Evolutionary conservation across 225 moss, liverwort and hornwort genomes (phyloP), one percentile per base, ranked within the genome.

Genomic region (Polytrichum commune): DNA sequence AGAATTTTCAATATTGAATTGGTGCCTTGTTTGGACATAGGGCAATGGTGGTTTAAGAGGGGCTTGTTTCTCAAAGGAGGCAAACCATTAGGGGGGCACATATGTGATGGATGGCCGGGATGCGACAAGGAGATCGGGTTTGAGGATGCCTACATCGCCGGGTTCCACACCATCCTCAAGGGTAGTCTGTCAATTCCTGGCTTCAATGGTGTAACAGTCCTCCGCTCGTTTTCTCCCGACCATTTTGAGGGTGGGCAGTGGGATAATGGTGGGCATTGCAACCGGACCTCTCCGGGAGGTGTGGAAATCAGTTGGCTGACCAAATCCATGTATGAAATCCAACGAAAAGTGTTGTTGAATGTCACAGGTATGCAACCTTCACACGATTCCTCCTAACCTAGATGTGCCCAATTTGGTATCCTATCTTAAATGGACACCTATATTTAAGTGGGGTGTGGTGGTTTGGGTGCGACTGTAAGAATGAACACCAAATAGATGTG

Each of bases 41-140:
- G 96, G 10, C 94, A 98, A 64, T 98, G 97, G 97, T 98, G 85
- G 82, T 90, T 82, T 71, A 91, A 94, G 70, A 63, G 62, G 62
- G 81, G 81, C 5, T 32, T 89, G 22, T 94, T 81, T 76, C 25
- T 90, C 5, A 69, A 76, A 54, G 46, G 83, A 4, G 77, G 77
- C 29, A 66, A 78, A 77, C 67, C 71, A 6, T 33, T 91, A 1
- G 94, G 94, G 20, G 89, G 89, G 72, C 94, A 98, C 75, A 68
- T 79, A 60, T 84, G 86, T 55, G 83, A 76, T 20, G 75, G 64
- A 25, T 55, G 60, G 28, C 80, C 82, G 75, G 67, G n/a, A 64
- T 62, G 83, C 27, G 69, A 66, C 23, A 86, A 82, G 5, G n/a
- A 89, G 20, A 24, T 82, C 6, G 89, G 83, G 6, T 93, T 87